These are phyloP conservation scores for Citrus australasica DNA, from an alignment of 345 rosid genomes.

Conservation along the genomic window DNA sequence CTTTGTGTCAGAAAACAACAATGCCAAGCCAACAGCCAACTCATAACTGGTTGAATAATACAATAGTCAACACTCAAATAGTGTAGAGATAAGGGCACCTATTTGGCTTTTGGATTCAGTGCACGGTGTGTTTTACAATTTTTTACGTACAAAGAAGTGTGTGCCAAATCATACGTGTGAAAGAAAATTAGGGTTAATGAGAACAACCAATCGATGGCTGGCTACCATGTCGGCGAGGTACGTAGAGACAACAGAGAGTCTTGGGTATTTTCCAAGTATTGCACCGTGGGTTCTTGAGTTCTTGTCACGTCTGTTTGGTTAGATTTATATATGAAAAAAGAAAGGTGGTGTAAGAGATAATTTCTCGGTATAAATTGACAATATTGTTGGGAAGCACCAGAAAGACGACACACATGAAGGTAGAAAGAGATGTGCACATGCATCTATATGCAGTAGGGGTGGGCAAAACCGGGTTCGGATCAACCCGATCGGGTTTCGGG, in stretches of 20 bases:
- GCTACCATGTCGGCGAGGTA: not conserved
- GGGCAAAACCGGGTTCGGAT: no score
- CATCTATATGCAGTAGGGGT: no score
- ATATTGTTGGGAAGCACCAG: no score
- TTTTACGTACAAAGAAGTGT: not conserved
- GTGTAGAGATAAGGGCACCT: not conserved
- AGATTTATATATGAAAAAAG: no score
- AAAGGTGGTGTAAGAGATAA: no score
- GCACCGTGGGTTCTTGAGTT: not conserved
- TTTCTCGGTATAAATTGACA: no score
- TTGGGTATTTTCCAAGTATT: not conserved
- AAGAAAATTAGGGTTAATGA: not conserved
- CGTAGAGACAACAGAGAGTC: not conserved
- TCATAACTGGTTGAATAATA: not conserved
- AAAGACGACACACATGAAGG: no score
- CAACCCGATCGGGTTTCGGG: no score
- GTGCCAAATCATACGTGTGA: not conserved
- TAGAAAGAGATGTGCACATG: no score
- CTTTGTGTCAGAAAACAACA: not conserved
- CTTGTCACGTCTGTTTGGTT: not conserved
- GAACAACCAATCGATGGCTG: not conserved
- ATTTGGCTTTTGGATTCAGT: not conserved
- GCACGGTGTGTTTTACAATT: no score
- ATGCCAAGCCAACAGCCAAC: not conserved
- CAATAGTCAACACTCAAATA: not conserved